Evolutionary conservation across 2,329 filamentous ascomycete genomes (phyloP).

Genomic region (Rhytidhysteron rufulum): DNA sequence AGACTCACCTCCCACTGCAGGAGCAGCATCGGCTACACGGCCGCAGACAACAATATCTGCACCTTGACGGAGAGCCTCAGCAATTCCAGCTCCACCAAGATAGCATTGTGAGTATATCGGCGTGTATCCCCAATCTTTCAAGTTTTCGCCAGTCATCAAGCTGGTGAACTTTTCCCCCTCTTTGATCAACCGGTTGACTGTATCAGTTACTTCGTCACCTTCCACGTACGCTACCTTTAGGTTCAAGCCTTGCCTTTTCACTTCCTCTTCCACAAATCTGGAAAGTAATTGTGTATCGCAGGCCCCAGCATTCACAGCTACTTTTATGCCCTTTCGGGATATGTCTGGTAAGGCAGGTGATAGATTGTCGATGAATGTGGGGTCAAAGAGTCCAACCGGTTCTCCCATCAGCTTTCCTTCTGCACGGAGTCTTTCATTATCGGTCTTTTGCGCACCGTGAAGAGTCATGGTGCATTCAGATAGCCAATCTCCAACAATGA

Average conservation of each 20-base stretch:
- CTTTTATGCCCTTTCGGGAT: slow-evolving; percentile 27
- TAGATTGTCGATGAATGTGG: slow-evolving; percentile 50
- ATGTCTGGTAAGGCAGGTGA: slow-evolving; percentile 36
- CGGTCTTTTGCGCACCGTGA: slow-evolving; percentile 11
- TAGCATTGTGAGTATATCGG: slow-evolving; percentile 38
- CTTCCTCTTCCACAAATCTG: slow-evolving; percentile 20
- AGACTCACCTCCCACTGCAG: slow-evolving; percentile 40
- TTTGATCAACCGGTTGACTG: slow-evolving; percentile 30
- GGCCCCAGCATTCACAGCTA: slow-evolving; percentile 33
- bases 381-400: slow-evolving; percentile 38
- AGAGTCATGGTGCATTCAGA: slow-evolving; percentile 18
- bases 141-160: slow-evolving; percentile 37
- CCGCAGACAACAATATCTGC: slow-evolving; percentile 45
- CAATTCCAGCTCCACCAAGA: slow-evolving; percentile 43
- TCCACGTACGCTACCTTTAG: slow-evolving; percentile 39
- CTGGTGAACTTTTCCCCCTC: slow-evolving; percentile 36
- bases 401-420: slow-evolving; percentile 15
- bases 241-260: slow-evolving; percentile 16
- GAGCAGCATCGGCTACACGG: slow-evolving; percentile 42
- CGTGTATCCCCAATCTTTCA: slow-evolving; percentile 33
- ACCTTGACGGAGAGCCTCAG: slow-evolving; percentile 36
- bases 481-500: slow-evolving; percentile 19
- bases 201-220: slow-evolving; percentile 40
- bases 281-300: slow-evolving; percentile 25
- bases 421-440: slow-evolving; percentile 30